Percentiles rank a stretch among this genome's conserved stretches.
phyloP scores from a whole-genome alignment of 495 filamentous ascomycete genomes.

The Trichoderma erinaceum region DNA sequence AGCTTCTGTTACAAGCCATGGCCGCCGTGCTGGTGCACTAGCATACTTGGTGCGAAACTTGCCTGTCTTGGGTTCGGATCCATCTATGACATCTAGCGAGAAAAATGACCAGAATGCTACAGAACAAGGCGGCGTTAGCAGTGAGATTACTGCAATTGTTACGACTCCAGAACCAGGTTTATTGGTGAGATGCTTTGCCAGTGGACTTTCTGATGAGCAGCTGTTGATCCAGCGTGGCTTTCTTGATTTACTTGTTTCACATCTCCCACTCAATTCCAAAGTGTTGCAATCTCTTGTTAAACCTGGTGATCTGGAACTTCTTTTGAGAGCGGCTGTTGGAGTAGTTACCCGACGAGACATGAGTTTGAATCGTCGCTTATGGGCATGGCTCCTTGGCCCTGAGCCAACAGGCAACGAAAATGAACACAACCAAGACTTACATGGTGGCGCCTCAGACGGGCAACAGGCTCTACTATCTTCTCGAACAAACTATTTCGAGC shows the following conservation, averaged over 20 bases:
- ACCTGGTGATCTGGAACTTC: conserved; percentile 65
- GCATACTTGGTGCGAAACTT: conserved; percentile 76
- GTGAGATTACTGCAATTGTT: conserved; percentile 62
- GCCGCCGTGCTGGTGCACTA: conserved; percentile 75
- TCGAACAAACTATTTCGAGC: conserved; percentile 69
- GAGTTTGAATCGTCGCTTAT: conserved; percentile 89
- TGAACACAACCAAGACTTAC: conserved; percentile 43
- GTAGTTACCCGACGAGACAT: conserved; percentile 88
- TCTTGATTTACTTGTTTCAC: conserved; percentile 83
- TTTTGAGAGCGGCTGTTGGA: conserved; percentile 73
- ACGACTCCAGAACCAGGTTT: conserved; percentile 90
- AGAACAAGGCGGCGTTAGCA: conserved; percentile 25
- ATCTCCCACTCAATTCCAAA: conserved; percentile 81
- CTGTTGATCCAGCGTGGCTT: conserved; percentile 89
- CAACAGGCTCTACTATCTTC: conserved; percentile 37
- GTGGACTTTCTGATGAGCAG: conserved; percentile 84
- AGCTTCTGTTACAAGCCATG: conserved; percentile 80
- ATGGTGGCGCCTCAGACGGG: conserved; percentile 40
- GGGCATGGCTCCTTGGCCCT: conserved; percentile 94
- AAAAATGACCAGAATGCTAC: conserved; percentile 19
- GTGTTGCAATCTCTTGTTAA: conserved; percentile 71
- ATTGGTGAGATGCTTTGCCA: conserved; percentile 81
- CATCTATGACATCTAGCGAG: not conserved
- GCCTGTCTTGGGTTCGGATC: conserved; percentile 55
- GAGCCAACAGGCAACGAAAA: conserved; percentile 51